Evolutionary conservation across 495 filamentous ascomycete genomes (phyloP).

Genomic region (Trichoderma orchidacearum): DNA sequence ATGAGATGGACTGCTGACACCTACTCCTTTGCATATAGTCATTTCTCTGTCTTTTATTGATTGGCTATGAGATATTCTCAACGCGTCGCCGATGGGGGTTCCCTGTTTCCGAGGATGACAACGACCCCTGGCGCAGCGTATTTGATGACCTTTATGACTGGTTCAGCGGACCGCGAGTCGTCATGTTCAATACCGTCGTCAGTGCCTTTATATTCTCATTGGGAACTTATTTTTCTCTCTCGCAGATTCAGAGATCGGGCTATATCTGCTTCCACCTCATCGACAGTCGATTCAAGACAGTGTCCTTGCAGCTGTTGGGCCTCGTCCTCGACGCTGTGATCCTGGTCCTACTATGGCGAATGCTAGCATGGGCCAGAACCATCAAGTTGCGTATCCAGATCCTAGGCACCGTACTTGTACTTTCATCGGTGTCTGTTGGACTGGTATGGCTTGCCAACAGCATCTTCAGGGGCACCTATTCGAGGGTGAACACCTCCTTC

Average conservation of each 20-base stretch:
- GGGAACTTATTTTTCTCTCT: slow-evolving; percentile 31
- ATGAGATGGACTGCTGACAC: not conserved
- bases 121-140: slow-evolving; percentile 22
- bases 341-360: slow-evolving; percentile 24
- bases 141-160: slow-evolving; percentile 22
- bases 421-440: slow-evolving; percentile 11
- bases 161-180: slow-evolving; percentile 10
- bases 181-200: slow-evolving; percentile 13
- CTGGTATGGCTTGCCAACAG: slow-evolving; percentile 8
- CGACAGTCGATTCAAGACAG: slow-evolving; percentile 12
- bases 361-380: slow-evolving; percentile 31
- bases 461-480: slow-evolving; percentile 12
- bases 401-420: slow-evolving; percentile 8
- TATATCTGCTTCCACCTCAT: slow-evolving; percentile 27
- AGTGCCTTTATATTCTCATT: slow-evolving; percentile 13
- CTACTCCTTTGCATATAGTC: slow-evolving; percentile 11
- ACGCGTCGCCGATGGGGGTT: slow-evolving; percentile 10
- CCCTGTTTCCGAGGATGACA: slow-evolving; percentile 14
- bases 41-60: slow-evolving; percentile 22
- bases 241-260: slow-evolving; percentile 16
- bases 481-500: slow-evolving; percentile 4
- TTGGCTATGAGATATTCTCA: slow-evolving; percentile 24
- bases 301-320: slow-evolving; percentile 21
- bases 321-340: slow-evolving; percentile 27
- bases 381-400: slow-evolving; percentile 23